These are phyloP conservation scores for Phyllosticta citrichinensis DNA, from an alignment of 2,329 filamentous ascomycete species.

Conservation along the genomic window DNA sequence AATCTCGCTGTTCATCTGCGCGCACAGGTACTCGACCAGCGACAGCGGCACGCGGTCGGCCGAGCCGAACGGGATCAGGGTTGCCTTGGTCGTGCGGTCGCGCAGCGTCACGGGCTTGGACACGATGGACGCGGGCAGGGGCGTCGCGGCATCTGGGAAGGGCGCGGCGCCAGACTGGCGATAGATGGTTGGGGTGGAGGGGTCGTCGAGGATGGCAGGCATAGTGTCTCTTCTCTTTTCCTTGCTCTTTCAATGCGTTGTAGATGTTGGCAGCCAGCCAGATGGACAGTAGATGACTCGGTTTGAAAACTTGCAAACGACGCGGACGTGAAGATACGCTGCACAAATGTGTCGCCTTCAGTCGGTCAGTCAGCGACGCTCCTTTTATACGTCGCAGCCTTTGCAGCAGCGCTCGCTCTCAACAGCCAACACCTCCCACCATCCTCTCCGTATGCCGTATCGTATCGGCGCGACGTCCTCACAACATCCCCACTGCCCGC, in stretches of 20 bases:
- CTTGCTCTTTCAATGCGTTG: not conserved
- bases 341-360: not conserved
- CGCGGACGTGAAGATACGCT: not conserved
- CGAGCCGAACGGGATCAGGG: constrained; percentile 73
- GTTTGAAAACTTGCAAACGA: not conserved
- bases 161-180: constrained; percentile 57
- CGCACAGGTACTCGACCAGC: constrained; percentile 66
- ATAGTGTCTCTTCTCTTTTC: constrained; percentile 35
- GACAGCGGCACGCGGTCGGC: constrained; percentile 64
- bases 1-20: constrained; percentile 82
- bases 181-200: constrained; percentile 58
- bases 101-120: constrained; percentile 72
- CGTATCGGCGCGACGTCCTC: not conserved
- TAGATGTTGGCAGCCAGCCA: not conserved
- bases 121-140: constrained; percentile 57
- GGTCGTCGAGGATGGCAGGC: constrained; percentile 73
- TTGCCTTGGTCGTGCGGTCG: constrained; percentile 75
- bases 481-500: not conserved
- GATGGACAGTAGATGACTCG: not conserved
- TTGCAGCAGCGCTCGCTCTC: not conserved
- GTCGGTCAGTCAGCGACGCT: not conserved
- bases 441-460: not conserved
- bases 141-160: constrained; percentile 52
- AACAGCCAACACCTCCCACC: not conserved
- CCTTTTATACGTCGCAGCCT: not conserved